Evolutionary conservation across 2,329 filamentous ascomycete genomes (phyloP).

Genomic region (Alternaria infectoria): DNA sequence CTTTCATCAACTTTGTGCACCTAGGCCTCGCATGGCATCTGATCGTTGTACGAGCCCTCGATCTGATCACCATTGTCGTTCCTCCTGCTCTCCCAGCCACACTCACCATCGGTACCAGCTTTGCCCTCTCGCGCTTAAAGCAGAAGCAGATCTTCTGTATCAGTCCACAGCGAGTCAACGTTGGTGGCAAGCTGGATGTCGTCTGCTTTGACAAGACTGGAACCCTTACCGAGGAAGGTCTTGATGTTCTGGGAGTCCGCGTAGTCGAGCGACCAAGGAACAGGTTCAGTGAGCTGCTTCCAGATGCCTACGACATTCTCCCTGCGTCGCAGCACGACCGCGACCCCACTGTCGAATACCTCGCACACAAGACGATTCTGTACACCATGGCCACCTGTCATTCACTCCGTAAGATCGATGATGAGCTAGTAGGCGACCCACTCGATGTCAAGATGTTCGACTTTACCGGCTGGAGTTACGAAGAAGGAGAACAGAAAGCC

Average conservation of each 20-base stretch:
- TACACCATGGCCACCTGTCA: constrained; percentile 99
- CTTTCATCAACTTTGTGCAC: constrained; percentile 90
- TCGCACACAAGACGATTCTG: constrained; percentile 72
- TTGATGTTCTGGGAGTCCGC: constrained; percentile 89
- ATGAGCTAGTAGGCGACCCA: constrained; percentile 89
- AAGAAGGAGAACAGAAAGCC: constrained; percentile 78
- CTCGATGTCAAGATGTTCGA: constrained; percentile 99
- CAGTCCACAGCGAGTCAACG: constrained; percentile 94
- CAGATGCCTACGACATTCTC: constrained; percentile 67
- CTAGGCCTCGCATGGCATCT: constrained; percentile 84
- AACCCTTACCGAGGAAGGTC: constrained; percentile 93
- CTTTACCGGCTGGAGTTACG: constrained; percentile 90
- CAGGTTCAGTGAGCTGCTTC: constrained; percentile 77
- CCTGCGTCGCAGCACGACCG: constrained; percentile 61
- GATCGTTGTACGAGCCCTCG: constrained; percentile 88
- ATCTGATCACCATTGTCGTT: constrained; percentile 97
- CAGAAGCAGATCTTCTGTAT: constrained; percentile 95
- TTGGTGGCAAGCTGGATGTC: constrained; percentile 92
- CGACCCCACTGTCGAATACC: constrained; percentile 66
- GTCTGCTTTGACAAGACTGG: constrained; percentile 99
- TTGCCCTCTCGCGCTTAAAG: constrained; percentile 85
- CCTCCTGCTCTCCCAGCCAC: constrained; percentile 94
- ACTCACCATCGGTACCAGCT: constrained; percentile 94
- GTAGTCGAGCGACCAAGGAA: constrained; percentile 70
- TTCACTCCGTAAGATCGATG: constrained; percentile 84